Conservation (phyloP, 176 grass and related monocot genomes). For the Oryza meyeriana region DNA sequence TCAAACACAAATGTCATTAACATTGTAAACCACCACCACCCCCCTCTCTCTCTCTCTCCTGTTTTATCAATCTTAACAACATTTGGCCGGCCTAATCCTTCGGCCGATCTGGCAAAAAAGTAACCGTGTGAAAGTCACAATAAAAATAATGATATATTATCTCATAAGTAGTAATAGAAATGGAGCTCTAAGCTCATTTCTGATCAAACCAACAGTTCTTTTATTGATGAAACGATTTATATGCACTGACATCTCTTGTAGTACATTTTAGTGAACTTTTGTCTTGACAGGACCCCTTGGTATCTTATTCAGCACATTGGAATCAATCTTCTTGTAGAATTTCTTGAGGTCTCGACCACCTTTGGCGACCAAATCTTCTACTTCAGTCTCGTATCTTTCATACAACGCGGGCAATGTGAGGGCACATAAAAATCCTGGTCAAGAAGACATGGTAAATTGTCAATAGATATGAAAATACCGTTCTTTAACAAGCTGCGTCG, state of each 20-base stretch:
- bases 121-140: too few species aligned
- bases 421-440: conserved; percentile 58
- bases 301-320: conserved; percentile 80
- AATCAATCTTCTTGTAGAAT: conserved; percentile 71
- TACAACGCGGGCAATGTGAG: conserved; percentile 71
- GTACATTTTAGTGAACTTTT: conserved; percentile 11
- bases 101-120: too few species aligned
- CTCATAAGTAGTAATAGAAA: neutral
- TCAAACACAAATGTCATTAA: neutral
- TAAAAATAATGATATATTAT: neutral
- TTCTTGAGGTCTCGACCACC: conserved; percentile 62
- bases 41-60: too few species aligned
- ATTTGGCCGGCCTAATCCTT: too few species aligned
- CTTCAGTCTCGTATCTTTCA: conserved; percentile 69
- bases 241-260: neutral
- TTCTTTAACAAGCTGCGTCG: neutral
- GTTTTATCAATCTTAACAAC: too few species aligned
- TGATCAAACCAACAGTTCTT: neutral
- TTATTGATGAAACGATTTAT: neutral
- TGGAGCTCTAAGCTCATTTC: neutral
- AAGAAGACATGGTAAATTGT: neutral
- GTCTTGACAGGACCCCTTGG: conserved; percentile 75
- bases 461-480: neutral
- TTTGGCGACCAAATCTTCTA: conserved; percentile 55
- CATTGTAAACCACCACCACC: too few species aligned